phyloP scores from a whole-genome alignment of 495 filamentous ascomycete genomes.

The Bacidia gigantensis region DNA sequence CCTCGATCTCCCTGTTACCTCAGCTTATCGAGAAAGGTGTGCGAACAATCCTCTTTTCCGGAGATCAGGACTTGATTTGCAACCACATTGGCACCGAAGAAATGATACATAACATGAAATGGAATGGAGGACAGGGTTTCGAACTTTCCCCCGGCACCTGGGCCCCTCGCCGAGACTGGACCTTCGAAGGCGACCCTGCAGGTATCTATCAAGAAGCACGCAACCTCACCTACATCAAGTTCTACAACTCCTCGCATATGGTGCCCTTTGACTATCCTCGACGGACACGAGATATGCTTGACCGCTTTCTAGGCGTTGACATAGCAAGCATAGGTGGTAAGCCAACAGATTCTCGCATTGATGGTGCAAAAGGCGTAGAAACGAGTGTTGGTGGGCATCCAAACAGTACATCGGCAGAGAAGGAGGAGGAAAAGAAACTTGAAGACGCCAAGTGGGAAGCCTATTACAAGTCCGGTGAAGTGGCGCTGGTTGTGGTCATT shows the following conservation, averaged over 20 bases:
- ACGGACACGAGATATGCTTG: slow-evolving; percentile 86
- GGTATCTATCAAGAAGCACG: slow-evolving; percentile 89
- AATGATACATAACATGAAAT: slow-evolving; percentile 80
- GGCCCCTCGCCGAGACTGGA: slow-evolving; percentile 87
- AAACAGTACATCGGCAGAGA: slow-evolving; percentile 58
- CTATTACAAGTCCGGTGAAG: slow-evolving; percentile 82
- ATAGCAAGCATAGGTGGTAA: slow-evolving; percentile 78
- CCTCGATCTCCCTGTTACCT: slow-evolving; percentile 63
- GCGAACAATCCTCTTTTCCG: slow-evolving; percentile 76
- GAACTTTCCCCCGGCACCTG: slow-evolving; percentile 79
- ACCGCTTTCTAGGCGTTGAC: slow-evolving; percentile 89
- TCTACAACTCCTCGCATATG: slow-evolving; percentile 96
- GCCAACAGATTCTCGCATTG: slow-evolving; percentile 74
- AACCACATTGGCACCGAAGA: slow-evolving; percentile 93
- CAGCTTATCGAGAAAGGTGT: slow-evolving; percentile 51
- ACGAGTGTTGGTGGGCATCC: slow-evolving; percentile 81
- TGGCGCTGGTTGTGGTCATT: slow-evolving; percentile 73
- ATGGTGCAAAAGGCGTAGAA: slow-evolving; percentile 76
- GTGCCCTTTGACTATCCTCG: slow-evolving; percentile 87
- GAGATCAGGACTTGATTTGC: slow-evolving; percentile 88
- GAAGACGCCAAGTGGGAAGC: slow-evolving; percentile 83
- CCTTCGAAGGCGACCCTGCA: slow-evolving; percentile 79
- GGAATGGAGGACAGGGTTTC: slow-evolving; percentile 82
- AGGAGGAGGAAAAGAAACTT: slow-evolving; percentile 61
- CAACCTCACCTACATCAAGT: slow-evolving; percentile 88